A percentile compares a stretch with the other conserved stretches of the same genome.
Evolutionary conservation across 2,329 filamentous ascomycete species (phyloP).

Genomic region (Chaetomiaceae sp.): DNA sequence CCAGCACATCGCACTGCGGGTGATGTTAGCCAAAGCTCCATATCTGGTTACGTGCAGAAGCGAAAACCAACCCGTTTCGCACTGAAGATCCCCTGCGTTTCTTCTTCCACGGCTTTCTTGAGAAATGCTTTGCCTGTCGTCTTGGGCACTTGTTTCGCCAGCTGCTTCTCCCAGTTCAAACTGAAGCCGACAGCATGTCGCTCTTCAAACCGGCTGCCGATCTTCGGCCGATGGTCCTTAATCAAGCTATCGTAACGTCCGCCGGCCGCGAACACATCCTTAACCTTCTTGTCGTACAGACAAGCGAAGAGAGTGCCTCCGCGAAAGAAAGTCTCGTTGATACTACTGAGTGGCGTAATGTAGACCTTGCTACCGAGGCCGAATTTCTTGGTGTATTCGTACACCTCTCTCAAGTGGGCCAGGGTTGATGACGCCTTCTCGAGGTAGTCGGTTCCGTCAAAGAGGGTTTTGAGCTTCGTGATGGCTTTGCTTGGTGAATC

Average conservation of each 20-base stretch:
- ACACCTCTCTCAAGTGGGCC: slow-evolving; percentile 71
- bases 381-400: slow-evolving; percentile 69
- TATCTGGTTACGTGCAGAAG: neutral
- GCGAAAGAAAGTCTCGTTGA: slow-evolving; percentile 86
- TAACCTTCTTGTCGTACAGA: slow-evolving; percentile 75
- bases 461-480: slow-evolving; percentile 51
- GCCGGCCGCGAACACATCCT: slow-evolving; percentile 85
- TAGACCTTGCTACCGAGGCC: slow-evolving; percentile 73
- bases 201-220: slow-evolving; percentile 54
- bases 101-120: slow-evolving; percentile 61
- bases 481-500: slow-evolving; percentile 53
- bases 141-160: slow-evolving; percentile 59
- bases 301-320: slow-evolving; percentile 87
- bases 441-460: slow-evolving; percentile 59
- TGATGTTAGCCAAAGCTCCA: slow-evolving; percentile 13
- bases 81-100: slow-evolving; percentile 53
- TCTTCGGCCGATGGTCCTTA: slow-evolving; percentile 69
- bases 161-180: slow-evolving; percentile 74
- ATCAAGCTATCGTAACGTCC: slow-evolving; percentile 90
- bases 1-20: slow-evolving; percentile 72
- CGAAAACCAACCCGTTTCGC: slow-evolving; percentile 52
- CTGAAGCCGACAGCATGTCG: slow-evolving; percentile 89
- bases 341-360: slow-evolving; percentile 75
- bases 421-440: slow-evolving; percentile 71
- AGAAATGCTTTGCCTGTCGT: slow-evolving; percentile 50